phyloP scores from a whole-genome alignment of 2,329 filamentous ascomycete genomes.

The Diaporthe sp. region DNA sequence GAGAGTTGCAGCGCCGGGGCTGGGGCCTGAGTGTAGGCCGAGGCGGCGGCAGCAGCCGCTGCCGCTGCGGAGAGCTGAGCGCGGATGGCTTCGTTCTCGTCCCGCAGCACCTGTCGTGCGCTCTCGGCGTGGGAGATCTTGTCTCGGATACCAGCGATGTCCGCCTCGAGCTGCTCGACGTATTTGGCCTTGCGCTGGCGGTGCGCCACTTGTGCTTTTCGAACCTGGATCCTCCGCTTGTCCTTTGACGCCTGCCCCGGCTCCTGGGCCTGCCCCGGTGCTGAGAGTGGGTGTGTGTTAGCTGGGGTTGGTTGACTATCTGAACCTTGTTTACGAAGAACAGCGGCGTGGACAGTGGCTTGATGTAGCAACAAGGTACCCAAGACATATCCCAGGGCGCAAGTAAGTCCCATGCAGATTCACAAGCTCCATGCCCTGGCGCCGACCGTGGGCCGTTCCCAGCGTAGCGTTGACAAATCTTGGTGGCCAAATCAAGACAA shows the following conservation, averaged over 20 bases:
- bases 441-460: background rate
- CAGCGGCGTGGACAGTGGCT: background rate
- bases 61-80: conserved; percentile 49
- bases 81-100: conserved; percentile 61
- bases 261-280: conserved; percentile 28
- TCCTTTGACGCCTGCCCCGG: conserved; percentile 46
- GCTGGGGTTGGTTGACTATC: conserved; percentile 1
- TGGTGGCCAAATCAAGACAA: conserved; percentile 36
- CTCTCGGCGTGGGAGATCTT: conserved; percentile 58
- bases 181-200: conserved; percentile 70
- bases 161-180: conserved; percentile 66
- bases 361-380: conserved; percentile 5
- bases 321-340: conserved; percentile 4
- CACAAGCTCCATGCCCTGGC: conserved; percentile 1
- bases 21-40: conserved; percentile 2
- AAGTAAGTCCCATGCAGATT: conserved; percentile 8
- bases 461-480: conserved; percentile 40
- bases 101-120: conserved; percentile 53
- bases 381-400: background rate
- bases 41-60: conserved; percentile 40
- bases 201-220: conserved; percentile 67
- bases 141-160: conserved; percentile 62
- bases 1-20: conserved; percentile 20
- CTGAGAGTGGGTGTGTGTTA: conserved; percentile 33
- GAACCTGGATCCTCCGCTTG: conserved; percentile 66